Base-by-base conservation (phyloP, 768 basidiomycete species). In the Auricularia sp. region DNA sequence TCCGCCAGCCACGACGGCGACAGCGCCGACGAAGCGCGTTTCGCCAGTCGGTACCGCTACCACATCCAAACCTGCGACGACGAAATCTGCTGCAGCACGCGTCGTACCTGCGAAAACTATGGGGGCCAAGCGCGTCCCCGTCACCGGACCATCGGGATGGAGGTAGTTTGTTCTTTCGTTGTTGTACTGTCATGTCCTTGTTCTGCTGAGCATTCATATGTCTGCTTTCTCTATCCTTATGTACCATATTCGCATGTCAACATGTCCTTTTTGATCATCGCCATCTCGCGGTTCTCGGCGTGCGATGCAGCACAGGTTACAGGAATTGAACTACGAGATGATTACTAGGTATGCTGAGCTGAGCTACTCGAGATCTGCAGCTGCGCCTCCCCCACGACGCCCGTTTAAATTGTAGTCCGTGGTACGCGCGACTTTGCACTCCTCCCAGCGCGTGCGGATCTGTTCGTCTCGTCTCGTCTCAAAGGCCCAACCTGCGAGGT, bases 381-480 rank as follows among this genome's bases (percentile, higher is more conserved):
- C 69, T 56, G 72, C 78, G 18, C 70, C 78, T 11, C 76, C 80
- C 3, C 79, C 81, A 29, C 76, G 80, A 68, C 83, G 80, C 85
- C 59, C 88, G 74, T 70, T 83, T 83, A 76, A n/a, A n/a, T 90
- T 91, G 90, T 91, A 92, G 61, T 84, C 87, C 66, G 74, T 78
- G 62, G 91, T 92, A 72, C 92, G 73, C 62, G 84, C 83, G 0
- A 78, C 80, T 69, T 86, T 87, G 58, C 78, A 75, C 18, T 77
- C 81, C 69, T 92, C 89, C 90, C 91, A 92, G 62, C 78, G 29
- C 29, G n/a, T n/a, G 29, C 29, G 29, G 29, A 29, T 29, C 29
- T 29, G 29, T 29, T 29, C 29, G 29, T 29, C 29, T n/a, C 29
- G 29, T 29, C 29, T 29, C 29, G 29, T 29, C 29, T 29, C 29